Evolutionary conservation across 176 grass and related monocot genomes (phyloP), one percentile per base, ranked within the genome.

Genomic region (Oryza meridionalis): DNA sequence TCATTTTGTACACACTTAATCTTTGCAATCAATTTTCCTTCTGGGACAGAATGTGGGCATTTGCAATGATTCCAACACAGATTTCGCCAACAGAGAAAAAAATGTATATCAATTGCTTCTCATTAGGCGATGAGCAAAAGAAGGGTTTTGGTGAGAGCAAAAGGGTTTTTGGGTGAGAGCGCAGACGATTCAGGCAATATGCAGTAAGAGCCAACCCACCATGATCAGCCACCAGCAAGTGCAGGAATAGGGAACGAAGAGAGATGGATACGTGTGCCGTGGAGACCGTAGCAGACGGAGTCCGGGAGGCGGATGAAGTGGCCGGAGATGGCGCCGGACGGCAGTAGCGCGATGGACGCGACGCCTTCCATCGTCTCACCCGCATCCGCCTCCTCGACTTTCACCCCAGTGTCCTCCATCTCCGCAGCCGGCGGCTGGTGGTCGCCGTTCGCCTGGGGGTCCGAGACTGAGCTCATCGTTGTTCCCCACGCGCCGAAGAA

Each of bases 231-330:
- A 78, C 21, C 45, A 37, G 33, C 26, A 73, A 42, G 16, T 82
- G 31, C 0, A 83, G 21, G 58, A 86, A 11, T 43, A 35, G 44
- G 37, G 42, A 66, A 40, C 13, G 51, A n/a, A 27, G 58, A 67
- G 21, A 65, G 73, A 58, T 63, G 65, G 13, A 12, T 89, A 98
- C 91, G 89, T 22, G 87, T 95, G 83, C 96, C 96, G 0, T 98
- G 96, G 40, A 98, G 91, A n/a, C 96, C 96, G 61, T 93, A 98
- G 85, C 93, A 98, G 77, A 88, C 70, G 68, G 92, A 92, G n/a
- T 88, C 82, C 6, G 89, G 91, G 25, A 95, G 82, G n/a, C 89
- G 82, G 55, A 98, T 95, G 90, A 98, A 95, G 81, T 98, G 96
- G 2, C 96, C 93, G 68, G 96, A 98, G 81, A 98, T 93, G 47